A percentile compares a stretch with the other conserved stretches of the same genome.
These are phyloP conservation scores for Pseudocercospora eumusae DNA, from an alignment of 2,329 filamentous ascomycete genomes.

Conservation along the genomic window DNA sequence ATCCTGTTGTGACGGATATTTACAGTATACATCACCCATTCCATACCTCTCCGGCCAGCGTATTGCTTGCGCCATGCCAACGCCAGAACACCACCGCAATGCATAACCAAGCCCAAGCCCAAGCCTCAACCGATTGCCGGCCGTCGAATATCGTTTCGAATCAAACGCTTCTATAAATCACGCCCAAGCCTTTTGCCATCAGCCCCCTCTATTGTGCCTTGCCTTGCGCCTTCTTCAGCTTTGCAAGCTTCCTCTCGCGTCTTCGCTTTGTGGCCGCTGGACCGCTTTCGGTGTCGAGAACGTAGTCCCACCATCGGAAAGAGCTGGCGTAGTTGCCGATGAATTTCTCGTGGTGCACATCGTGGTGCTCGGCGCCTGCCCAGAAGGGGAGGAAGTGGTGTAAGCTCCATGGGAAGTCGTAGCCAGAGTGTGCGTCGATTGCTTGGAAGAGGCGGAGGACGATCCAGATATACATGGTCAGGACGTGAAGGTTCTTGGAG, in stretches of 20 bases:
- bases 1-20: not conserved
- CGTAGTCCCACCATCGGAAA: conserved; percentile 99
- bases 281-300: conserved; percentile 89
- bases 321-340: conserved; percentile 97
- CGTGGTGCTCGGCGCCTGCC: conserved; percentile 96
- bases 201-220: conserved; percentile 11
- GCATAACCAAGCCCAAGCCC: not conserved
- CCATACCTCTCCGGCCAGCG: not conserved
- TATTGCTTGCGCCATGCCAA: not conserved
- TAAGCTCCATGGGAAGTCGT: conserved; percentile 97
- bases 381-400: conserved; percentile 96
- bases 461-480: conserved; percentile 99
- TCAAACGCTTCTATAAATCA: conserved; percentile 1
- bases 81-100: not conserved
- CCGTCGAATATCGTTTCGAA: not conserved
- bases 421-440: conserved; percentile 95
- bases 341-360: conserved; percentile 96
- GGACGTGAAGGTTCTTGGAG: conserved; percentile 84
- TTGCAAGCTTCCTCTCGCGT: conserved; percentile 72
- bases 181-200: not conserved
- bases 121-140: not conserved
- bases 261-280: conserved; percentile 82
- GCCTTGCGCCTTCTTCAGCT: conserved; percentile 68
- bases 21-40: not conserved
- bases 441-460: conserved; percentile 90